Evolutionary conservation across 257 asterid genomes (phyloP), one percentile per base, ranked within the genome.

Genomic region (Plectranthus barbatus): DNA sequence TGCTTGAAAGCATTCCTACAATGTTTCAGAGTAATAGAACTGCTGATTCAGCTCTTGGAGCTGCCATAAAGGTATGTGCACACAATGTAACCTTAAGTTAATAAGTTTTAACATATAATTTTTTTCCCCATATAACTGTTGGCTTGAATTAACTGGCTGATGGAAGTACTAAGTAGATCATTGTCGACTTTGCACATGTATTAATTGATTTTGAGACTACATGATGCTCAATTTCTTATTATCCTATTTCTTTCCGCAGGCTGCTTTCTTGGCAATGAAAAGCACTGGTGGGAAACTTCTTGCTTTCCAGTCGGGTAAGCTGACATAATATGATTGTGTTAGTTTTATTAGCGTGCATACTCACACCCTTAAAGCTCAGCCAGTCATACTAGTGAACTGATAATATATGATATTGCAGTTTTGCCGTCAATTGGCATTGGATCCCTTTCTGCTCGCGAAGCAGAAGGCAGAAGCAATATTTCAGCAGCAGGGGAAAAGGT

Each of bases 401-500:
- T 59, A 56, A 71, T 54, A 62, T 76, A 8, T 63, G 48, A 49
- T 66, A 42, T 63, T 77, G 11, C 91, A 93, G 99, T 84, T 20
- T 70, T 93, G 80, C 91, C 99, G 5, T 90, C 99, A 52, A 37
- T 77, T 72, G 99, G 99, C 63, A 69, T 90, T 67, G 97, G 96
- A 71, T 94, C 97, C 77, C 95, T 93, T 75, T 87, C 99, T 69
- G 86, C 92, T 50, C 84, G 99, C 79, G 99, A 93, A 79, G 95
- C 99, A 33, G 99, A 93, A 72, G 99, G 97, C 70, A 81, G 95
- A 80, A 81, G 88, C 76, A 90, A 85, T 79, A 73, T 82, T 40
- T 80, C 96, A 19, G 80, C 96, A 19, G 80, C 92, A 19, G 97
- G 88, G 61, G 99, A 90, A 65, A 93, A 87, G 96, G 97, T 87